Evolutionary conservation across 441 rosid genomes (phyloP), one percentile per base, ranked within the genome.

Genomic region (Brassica balearica): DNA sequence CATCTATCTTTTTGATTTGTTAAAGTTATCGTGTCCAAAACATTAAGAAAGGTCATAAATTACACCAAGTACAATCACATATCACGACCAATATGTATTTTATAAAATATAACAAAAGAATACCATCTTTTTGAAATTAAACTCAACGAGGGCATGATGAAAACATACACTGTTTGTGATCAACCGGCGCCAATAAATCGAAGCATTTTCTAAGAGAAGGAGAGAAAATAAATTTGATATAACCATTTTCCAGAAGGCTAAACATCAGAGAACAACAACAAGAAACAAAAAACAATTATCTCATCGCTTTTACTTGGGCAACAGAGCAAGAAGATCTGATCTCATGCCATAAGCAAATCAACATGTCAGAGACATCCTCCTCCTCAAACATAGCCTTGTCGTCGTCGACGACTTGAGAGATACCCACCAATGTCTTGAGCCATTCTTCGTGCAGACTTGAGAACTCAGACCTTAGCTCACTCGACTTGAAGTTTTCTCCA

Each of bases 271-370:
- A 66, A 66, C 7, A 72, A 36, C 43, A 19, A 23, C 4, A 41
- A 10, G 19, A 19, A 19, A 19, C 19, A 19, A 20, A 23, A 5
- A 27, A 14, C 4, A 1, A 22, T 73, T 69, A 74, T 29, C 55
- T 27, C 8, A 41, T 19, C 8, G 78, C 9, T 65, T 63, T 62
- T 4, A 61, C 14, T 63, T 74, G 53, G 10, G 71, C 12, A 58
- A 66, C 22, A 25, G 51, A 23, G 66, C 41, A 74, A 20, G 87
- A 82, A 70, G 77, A 80, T 85, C 69, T 90, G 32, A 94, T 69
- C 75, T 96, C 99, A 81, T 90, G 96, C 98, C 97, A 94, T 85
- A 94, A 77, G 87, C 97, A 91, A 74, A 92, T 80, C 72, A 96
- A 78, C 0, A 91, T 91, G 73, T 92, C 99, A 3, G 81, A 82